phyloP scores from a whole-genome alignment of 805 yeast species.

The Torulaspora maleeae region DNA sequence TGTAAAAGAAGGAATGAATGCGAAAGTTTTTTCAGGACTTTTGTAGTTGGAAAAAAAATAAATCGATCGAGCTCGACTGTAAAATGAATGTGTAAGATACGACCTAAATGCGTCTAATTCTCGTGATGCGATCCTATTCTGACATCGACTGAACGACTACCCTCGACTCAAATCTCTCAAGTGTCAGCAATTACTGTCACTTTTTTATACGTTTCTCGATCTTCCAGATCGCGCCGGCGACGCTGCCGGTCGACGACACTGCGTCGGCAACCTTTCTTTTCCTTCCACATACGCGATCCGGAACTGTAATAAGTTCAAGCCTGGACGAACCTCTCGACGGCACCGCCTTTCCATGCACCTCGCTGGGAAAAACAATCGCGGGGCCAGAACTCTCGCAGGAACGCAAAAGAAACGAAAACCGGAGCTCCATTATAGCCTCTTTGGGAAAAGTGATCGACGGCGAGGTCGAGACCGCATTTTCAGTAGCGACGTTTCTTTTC shows the following conservation, averaged over 20 bases:
- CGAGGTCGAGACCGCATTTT: not conserved
- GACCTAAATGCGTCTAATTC: no score
- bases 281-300: not conserved
- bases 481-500: no score
- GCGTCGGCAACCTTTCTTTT: not conserved
- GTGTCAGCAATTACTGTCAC: not conserved
- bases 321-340: no score
- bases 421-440: not conserved
- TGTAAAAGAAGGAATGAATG: slow-evolving; percentile 7
- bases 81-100: no score
- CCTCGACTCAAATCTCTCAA: not conserved
- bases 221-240: not conserved
- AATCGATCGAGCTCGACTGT: not conserved
- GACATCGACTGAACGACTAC: not conserved
- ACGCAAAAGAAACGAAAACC: not conserved
- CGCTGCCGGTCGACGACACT: not conserved
- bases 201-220: not conserved
- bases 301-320: not conserved
- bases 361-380: not conserved
- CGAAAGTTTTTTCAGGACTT: not conserved
- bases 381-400: not conserved
- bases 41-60: slow-evolving; percentile 4
- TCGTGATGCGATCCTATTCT: not conserved
- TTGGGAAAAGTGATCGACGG: slow-evolving; percentile 1
- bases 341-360: no score